Evolutionary conservation across 345 rosid genomes (phyloP).

Genomic region (Boechera retrofracta): DNA sequence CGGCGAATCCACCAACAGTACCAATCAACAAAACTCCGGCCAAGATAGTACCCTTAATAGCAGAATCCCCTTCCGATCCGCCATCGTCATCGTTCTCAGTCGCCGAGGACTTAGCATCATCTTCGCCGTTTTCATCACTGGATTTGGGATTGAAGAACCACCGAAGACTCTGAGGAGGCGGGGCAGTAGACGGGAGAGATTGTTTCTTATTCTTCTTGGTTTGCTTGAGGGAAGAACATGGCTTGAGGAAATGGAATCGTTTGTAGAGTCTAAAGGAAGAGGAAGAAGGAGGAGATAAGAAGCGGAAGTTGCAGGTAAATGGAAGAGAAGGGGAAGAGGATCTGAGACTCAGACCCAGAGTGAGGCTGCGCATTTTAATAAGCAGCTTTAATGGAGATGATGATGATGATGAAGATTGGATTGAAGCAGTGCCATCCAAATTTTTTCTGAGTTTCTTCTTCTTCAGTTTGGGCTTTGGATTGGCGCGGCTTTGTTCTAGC

Average conservation of each 20-base stretch:
- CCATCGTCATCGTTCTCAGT: conserved; percentile 35
- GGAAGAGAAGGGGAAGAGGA: conserved; percentile 45
- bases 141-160: conserved; percentile 76
- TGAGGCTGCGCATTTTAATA: conserved; percentile 43
- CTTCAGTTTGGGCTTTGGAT: conserved; percentile 3
- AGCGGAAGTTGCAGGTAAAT: conserved; percentile 45
- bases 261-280: conserved; percentile 61
- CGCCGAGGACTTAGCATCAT: conserved; percentile 34
- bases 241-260: conserved; percentile 72
- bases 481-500: conserved; percentile 34
- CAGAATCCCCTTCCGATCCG: conserved; percentile 60
- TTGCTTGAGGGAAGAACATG: conserved; percentile 79
- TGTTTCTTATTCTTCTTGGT: conserved; percentile 72
- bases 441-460: conserved; percentile 8
- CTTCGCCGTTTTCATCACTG: conserved; percentile 33
- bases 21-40: conserved; percentile 88
- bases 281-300: conserved; percentile 37
- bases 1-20: conserved; percentile 81
- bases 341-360: conserved; percentile 39
- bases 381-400: conserved; percentile 38
- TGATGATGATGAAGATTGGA: conserved; percentile 8
- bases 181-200: conserved; percentile 55
- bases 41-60: conserved; percentile 78
- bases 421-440: conserved; percentile 39
- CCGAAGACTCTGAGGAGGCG: conserved; percentile 65